Percentiles rank a stretch among this genome's conserved stretches.
Conservation (phyloP, 441 rosid species). For the Gossypium gossypioides region DNA sequence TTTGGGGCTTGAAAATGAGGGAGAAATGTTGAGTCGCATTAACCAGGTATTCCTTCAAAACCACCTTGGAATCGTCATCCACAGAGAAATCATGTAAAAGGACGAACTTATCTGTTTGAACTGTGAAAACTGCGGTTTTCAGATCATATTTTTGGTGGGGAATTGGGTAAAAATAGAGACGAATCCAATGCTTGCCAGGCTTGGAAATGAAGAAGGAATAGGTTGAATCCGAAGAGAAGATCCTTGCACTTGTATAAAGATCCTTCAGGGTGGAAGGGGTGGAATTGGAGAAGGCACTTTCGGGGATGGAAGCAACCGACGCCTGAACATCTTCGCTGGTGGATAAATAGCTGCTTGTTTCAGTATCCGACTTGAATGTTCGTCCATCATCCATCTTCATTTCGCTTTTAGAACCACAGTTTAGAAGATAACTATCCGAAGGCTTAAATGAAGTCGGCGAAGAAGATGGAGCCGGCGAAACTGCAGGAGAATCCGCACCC, state of each 20-base stretch:
- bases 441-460: conserved; percentile 21
- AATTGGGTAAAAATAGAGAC: conserved; percentile 48
- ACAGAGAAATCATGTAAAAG: conserved; percentile 39
- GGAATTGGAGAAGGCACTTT: conserved; percentile 11
- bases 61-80: conserved; percentile 12
- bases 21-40: conserved; percentile 28
- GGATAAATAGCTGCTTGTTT: conserved; percentile 32
- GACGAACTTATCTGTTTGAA: conserved; percentile 36
- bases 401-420: conserved; percentile 59
- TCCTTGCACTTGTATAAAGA: conserved; percentile 26
- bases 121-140: conserved; percentile 29
- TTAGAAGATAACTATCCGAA: conserved; percentile 43
- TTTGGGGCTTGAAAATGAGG: conserved; percentile 30
- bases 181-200: conserved; percentile 52
- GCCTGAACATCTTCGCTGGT: conserved; percentile 41
- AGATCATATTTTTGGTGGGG: conserved; percentile 35
- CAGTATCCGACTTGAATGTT: conserved; percentile 48
- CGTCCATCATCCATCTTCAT: conserved; percentile 56
- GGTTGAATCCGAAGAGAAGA: conserved; percentile 29
- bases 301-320: conserved; percentile 35
- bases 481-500: not conserved
- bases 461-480: not conserved
- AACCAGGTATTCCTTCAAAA: conserved; percentile 45
- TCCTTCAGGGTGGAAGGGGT: conserved; percentile 17
- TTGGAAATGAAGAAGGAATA: conserved; percentile 36